Base-by-base conservation (phyloP, 768 basidiomycete genomes). In the Podaxis pistillaris region DNA sequence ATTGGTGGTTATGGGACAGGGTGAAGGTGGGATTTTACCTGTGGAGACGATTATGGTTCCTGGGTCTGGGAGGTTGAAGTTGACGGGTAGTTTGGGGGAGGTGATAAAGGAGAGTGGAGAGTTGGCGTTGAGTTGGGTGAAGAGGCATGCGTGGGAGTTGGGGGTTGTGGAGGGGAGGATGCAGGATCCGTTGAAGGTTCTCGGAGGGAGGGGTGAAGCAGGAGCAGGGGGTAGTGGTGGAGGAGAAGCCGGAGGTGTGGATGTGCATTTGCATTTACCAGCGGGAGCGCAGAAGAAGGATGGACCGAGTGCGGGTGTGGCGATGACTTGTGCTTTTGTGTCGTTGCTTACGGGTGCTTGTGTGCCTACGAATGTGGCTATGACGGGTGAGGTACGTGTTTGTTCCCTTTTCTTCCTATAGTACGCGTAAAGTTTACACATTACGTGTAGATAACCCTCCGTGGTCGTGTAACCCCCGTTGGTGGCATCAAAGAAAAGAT, bases 401-500 rank as follows among this genome's bases (percentile, higher is more conserved):
- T 9, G 26, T 53, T 26, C 15, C 40, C 13, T 13, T 44, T 50
- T 11, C 19, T 36, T 17, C 51, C 4, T 46, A 38, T n/a, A 6
- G n/a, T 36, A 19, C 7, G 3, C n/a, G 24, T 12, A n/a, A 41
- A 41, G n/a, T 55, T 24, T 12, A 8, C 28, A 8, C 8, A 7
- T 26, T 1, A 26, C 33, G 22, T 19, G 22, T 60, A 88, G 86
- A 90, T 96, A 58, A 96, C 94, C 0, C 81, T 94, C 0, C 84
- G 93, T 1, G 91, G 93, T 15, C 85, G 85, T 7, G 88, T 94
- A 38, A 90, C 88, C 0, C 86, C 93, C 4, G 91, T 96, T 1
- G 94, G 94, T 3, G 94, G 94, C 0, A 91, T 96, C 74, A 94
- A 94, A 70, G 94, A 95, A 79, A 93, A 93, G 71, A 86, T 96